Evolutionary conservation across 1,284 basidiomycete genomes (phyloP), one percentile per base, ranked within the genome.

Genomic region (Naganishia sp.): DNA sequence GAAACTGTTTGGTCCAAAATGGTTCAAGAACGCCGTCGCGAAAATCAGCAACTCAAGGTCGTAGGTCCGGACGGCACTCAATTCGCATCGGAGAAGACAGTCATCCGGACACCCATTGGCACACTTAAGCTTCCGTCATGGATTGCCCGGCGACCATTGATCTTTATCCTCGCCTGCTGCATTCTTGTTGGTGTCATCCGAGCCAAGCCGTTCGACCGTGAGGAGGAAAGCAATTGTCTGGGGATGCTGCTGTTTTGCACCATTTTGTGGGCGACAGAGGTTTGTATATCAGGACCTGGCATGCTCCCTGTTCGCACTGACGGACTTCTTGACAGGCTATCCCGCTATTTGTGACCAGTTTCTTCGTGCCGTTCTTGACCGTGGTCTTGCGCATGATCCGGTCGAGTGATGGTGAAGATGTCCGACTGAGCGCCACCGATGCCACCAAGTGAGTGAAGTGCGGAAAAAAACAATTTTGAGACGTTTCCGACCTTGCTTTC

Each of bases 241-340:
- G 94, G 94, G 0, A 85, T 99, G 70, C 81, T 99, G 61, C 83
- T 90, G 1, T 92, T 98, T 73, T 93, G 92, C 72, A 97, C 94
- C 9, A 85, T 98, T 48, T 81, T 98, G 59, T 99, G 95, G 96
- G 94, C 94, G 11, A 90, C 93, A 10, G 95, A 99, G 86, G 91
- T 90, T 70, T 68, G 83, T 77, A 13, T 46, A 6, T 23, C 13
- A 4, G 45, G 50, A 31, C n/a, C 68, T 61, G 55, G 15, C 56
- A 28, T 6, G 13, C 10, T 10, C 45, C 23, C 55, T 43, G 11
- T 18, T 50, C 11, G 39, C 42, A 45, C 43, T 66, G 23, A 46
- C 55, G 44, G 44, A 1, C 23, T 39, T 31, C 10, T 39, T 21
- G 39, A 2, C 73, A 92, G 90, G 94, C 94, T 23, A 94, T 99